Evolutionary conservation across 805 yeast species (phyloP), one percentile per base, ranked within the genome.

Genomic region (Dipodascopsis uninucleata): DNA sequence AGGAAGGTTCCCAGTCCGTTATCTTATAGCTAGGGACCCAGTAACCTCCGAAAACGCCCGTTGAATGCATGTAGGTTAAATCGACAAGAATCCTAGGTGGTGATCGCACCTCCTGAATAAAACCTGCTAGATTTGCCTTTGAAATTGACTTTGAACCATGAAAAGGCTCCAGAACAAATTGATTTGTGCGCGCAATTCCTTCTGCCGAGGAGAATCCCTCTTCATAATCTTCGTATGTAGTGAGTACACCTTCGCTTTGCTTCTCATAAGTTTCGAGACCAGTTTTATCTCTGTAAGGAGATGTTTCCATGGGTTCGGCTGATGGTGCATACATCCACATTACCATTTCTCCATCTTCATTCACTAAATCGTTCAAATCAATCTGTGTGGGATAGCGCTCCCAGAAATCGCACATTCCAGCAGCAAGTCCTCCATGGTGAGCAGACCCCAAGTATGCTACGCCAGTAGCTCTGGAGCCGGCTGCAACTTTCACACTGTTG

Each of bases 151-250:
- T 10, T 26, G 29, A 26, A n/a, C n/a, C n/a, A n/a, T n/a, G n/a
- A n/a, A 26, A 26, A 26, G 29, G 29, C 29, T 10, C n/a, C n/a
- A 26, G 29, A 26, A 26, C 10, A 10, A 26, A n/a, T n/a, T 26
- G 29, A n/a, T 26, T 26, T 26, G 29, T 26, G 12, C 29, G 29
- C 10, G 12, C 29, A 26, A 26, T 26, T 10, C 29, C 29, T 10
- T 26, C n/a, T 10, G 29, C 29, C 10, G 29, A 10, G 10, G n/a
- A 10, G 10, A 26, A n/a, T 26, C 29, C 29, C n/a, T 10, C 12
- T 26, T 26, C 29, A 26, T 26, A 26, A n/a, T 26, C 29, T 26
- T 26, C 29, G n/a, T 26, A 26, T 26, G 29, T 26, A n/a, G n/a
- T n/a, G n/a, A 10, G 12, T 10, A 26, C 12, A 26, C 12, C 29